Evolutionary conservation across 2,329 filamentous ascomycete genomes (phyloP).

Genomic region (Aureobasidium zeae): DNA sequence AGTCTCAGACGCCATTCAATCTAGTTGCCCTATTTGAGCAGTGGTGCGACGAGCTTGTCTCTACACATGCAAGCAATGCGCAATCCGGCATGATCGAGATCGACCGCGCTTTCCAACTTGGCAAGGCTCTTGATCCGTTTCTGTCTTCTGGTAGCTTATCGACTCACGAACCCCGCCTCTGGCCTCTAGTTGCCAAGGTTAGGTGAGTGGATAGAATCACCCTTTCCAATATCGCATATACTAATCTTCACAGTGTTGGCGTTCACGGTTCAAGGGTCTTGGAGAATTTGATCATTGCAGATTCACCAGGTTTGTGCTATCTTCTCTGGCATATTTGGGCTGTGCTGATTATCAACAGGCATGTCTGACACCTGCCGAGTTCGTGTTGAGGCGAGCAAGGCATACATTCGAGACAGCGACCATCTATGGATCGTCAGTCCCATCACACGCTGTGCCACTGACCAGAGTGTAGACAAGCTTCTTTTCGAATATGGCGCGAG

Average conservation of each 20-base stretch:
- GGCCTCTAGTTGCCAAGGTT: not conserved
- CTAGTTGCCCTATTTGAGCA: not conserved
- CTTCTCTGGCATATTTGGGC: not conserved
- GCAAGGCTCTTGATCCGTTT: not conserved
- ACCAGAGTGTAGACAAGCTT: slow-evolving; percentile 17
- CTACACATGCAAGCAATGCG: not conserved
- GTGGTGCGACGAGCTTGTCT: not conserved
- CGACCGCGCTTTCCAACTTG: not conserved
- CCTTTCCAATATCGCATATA: not conserved
- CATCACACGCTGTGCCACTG: slow-evolving; percentile 19
- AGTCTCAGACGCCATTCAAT: too few relatives aligned
- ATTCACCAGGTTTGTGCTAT: slow-evolving; percentile 19
- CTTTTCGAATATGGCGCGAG: slow-evolving; percentile 19
- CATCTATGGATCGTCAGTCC: slow-evolving; percentile 20
- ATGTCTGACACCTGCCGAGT: slow-evolving; percentile 22
- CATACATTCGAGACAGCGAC: slow-evolving; percentile 20
- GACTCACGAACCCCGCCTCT: not conserved
- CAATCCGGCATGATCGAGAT: not conserved
- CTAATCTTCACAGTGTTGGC: not conserved
- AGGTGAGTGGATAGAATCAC: not conserved
- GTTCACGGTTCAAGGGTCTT: slow-evolving; percentile 15
- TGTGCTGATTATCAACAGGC: slow-evolving; percentile 2
- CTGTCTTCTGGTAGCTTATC: not conserved
- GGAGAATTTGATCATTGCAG: slow-evolving; percentile 19
- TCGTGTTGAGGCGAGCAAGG: slow-evolving; percentile 18